Conservation (phyloP, 306 rosid genomes). For the Ormosia semicastrata region DNA sequence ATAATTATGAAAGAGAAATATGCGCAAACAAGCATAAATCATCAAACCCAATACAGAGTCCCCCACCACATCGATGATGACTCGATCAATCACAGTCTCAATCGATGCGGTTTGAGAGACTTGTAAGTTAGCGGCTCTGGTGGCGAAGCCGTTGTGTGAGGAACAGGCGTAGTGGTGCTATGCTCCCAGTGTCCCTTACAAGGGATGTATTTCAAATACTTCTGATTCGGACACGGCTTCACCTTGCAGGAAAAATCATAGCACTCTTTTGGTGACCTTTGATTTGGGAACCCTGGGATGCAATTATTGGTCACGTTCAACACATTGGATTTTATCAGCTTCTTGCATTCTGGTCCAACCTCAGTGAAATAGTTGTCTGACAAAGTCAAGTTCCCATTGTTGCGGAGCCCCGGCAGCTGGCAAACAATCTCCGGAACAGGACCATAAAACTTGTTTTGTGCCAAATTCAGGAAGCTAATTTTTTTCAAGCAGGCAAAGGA, state of each 20-base stretch:
- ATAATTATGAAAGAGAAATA: not conserved
- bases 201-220: conserved; percentile 33
- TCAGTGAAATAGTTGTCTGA: conserved; percentile 52
- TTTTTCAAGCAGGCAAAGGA: conserved; percentile 65
- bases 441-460: conserved; percentile 48
- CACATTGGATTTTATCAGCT: conserved; percentile 37
- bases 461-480: conserved; percentile 42
- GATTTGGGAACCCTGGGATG: conserved; percentile 51
- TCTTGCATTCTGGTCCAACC: conserved; percentile 62
- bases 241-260: conserved; percentile 15
- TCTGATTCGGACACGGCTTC: conserved; percentile 28
- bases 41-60: not conserved
- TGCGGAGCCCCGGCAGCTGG: conserved; percentile 32
- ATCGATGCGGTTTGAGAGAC: conserved; percentile 38
- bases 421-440: conserved; percentile 67
- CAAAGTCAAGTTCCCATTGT: conserved; percentile 30
- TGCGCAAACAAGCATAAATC: not conserved
- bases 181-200: conserved; percentile 30
- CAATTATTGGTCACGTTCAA: conserved; percentile 58
- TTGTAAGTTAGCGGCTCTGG: conserved; percentile 41
- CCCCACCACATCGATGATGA: not conserved
- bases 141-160: not conserved
- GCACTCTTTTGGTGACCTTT: conserved; percentile 36
- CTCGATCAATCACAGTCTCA: conserved; percentile 28
- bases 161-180: not conserved